Evolutionary conservation across 2,329 filamentous ascomycete species (phyloP).

Genomic region (Parastagonospora avenae): DNA sequence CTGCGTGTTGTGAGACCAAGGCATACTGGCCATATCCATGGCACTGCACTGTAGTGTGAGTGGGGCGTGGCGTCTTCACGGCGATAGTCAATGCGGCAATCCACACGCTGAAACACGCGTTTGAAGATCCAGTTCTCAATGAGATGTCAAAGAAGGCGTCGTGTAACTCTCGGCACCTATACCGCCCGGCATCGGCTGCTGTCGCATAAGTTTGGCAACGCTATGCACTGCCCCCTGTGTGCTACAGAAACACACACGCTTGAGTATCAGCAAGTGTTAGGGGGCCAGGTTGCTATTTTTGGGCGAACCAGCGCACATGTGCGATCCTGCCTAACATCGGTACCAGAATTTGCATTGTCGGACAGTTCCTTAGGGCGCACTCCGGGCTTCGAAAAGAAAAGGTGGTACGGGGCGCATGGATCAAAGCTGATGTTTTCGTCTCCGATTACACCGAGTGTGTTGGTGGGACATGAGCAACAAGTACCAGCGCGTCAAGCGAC

Average conservation of each 20-base stretch:
- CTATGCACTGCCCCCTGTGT: neutral
- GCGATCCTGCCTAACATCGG: slow-evolving; percentile 8
- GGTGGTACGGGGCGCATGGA: slow-evolving; percentile 19
- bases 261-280: neutral
- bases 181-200: slow-evolving; percentile 16
- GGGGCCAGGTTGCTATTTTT: slow-evolving; percentile 9
- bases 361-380: slow-evolving; percentile 9
- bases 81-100: slow-evolving; percentile 11
- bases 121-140: slow-evolving; percentile 24
- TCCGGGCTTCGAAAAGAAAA: slow-evolving; percentile 15
- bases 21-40: neutral
- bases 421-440: neutral
- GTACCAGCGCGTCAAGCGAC: neutral
- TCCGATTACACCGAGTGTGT: neutral
- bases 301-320: slow-evolving; percentile 5
- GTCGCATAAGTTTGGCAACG: slow-evolving; percentile 9
- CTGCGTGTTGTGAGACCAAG: neutral
- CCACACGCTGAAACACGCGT: slow-evolving; percentile 20
- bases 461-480: neutral
- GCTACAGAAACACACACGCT: neutral
- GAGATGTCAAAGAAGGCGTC: slow-evolving; percentile 23
- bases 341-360: slow-evolving; percentile 20
- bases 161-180: slow-evolving; percentile 21
- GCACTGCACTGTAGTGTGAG: neutral
- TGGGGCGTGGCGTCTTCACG: neutral